Percentiles rank a stretch among this genome's conserved stretches.
phyloP scores from a whole-genome alignment of 305 asterid species.

The Rubia peregrina region DNA sequence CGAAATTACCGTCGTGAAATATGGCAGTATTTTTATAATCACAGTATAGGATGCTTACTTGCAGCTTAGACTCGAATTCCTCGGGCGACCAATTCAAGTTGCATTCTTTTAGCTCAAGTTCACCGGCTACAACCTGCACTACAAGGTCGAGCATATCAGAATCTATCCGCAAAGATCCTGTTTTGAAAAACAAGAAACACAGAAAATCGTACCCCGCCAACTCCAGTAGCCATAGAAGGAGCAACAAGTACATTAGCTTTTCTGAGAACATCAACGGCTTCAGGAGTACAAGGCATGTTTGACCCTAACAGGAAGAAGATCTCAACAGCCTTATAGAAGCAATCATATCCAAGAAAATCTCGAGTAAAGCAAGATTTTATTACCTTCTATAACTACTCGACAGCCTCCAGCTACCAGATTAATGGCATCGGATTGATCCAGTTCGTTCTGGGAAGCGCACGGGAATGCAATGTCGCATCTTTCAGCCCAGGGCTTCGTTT shows the following conservation, averaged over 20 bases:
- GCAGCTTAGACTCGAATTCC: constrained; percentile 89
- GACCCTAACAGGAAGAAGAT: constrained; percentile 48
- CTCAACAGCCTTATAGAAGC: not conserved
- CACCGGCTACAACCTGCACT: constrained; percentile 92
- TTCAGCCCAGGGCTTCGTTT: constrained; percentile 93
- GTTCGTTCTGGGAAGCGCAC: constrained; percentile 93
- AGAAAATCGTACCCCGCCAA: constrained; percentile 74
- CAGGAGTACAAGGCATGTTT: constrained; percentile 94
- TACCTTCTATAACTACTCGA: constrained; percentile 91
- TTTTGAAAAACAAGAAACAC: constrained; percentile 14
- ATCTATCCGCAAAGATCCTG: constrained; percentile 9
- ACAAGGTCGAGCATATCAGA: constrained; percentile 10
- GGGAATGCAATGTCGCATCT: constrained; percentile 95
- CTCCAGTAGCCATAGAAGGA: constrained; percentile 96
- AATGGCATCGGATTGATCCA: constrained; percentile 87
- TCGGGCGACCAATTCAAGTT: constrained; percentile 90
- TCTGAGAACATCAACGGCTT: constrained; percentile 80
- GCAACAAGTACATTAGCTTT: constrained; percentile 83
- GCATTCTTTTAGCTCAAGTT: constrained; percentile 90
- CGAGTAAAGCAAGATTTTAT: constrained; percentile 7
- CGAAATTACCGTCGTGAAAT: not conserved
- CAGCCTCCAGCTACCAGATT: constrained; percentile 86
- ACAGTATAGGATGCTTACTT: constrained; percentile 32
- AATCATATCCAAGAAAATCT: not conserved
- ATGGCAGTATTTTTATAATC: not conserved